These are phyloP conservation scores for Populus deltoides DNA, from an alignment of 345 rosid species.

Conservation along the genomic window DNA sequence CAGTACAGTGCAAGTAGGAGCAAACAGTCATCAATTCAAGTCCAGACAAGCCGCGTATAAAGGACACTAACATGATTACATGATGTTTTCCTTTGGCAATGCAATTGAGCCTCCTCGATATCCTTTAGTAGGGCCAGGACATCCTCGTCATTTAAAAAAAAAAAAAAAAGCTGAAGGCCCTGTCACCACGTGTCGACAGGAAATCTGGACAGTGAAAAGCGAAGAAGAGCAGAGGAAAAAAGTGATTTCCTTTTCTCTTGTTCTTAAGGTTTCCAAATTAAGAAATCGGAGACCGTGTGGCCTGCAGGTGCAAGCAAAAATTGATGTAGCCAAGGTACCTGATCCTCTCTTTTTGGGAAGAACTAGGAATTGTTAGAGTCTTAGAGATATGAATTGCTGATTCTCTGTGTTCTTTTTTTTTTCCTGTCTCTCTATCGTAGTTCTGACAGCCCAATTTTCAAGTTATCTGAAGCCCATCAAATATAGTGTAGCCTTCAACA, in stretches of 20 bases:
- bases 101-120: too few species aligned
- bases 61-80: background rate
- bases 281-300: slow-evolving; percentile 13
- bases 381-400: background rate
- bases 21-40: too few species aligned
- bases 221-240: background rate
- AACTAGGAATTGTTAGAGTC: background rate
- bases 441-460: slow-evolving; percentile 26
- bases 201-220: slow-evolving; percentile 10
- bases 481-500: too few species aligned
- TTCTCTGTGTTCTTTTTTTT: background rate
- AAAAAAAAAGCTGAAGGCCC: background rate
- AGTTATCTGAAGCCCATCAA: background rate
- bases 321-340: background rate
- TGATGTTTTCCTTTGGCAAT: background rate
- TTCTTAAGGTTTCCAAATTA: slow-evolving; percentile 42
- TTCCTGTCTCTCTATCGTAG: background rate
- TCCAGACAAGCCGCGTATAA: too few species aligned
- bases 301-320: background rate
- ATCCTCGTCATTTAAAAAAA: background rate
- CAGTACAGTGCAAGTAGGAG: too few species aligned
- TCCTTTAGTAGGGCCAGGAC: background rate
- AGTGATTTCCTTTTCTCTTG: background rate
- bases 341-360: slow-evolving; percentile 3
- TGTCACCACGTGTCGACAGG: background rate